Evolutionary conservation across 2,329 filamentous ascomycete species (phyloP).

Genomic region (Fusarium sororula): DNA sequence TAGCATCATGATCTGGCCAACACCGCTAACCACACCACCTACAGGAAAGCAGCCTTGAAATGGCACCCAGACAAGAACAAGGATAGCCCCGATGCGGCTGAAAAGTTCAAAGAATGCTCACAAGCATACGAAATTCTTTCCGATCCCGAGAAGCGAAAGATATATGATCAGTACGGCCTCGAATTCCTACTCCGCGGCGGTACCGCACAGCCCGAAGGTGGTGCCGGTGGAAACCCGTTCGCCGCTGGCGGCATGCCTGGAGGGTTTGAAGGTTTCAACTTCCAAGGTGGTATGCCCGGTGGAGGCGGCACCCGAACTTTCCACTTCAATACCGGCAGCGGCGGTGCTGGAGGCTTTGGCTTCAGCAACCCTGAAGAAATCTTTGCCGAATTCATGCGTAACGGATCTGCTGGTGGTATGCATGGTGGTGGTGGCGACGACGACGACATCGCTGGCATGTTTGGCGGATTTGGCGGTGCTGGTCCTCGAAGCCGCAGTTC

Average conservation of each 20-base stretch:
- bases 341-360: conserved; percentile 71
- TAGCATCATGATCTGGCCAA: background rate
- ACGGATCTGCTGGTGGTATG: conserved; percentile 52
- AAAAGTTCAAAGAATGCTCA: conserved; percentile 98
- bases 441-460: conserved; percentile 64
- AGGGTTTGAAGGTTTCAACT: conserved; percentile 63
- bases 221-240: conserved; percentile 67
- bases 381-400: conserved; percentile 83
- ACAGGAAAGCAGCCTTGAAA: conserved; percentile 86
- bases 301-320: conserved; percentile 64
- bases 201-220: conserved; percentile 70
- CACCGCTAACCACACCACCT: conserved; percentile 48
- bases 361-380: conserved; percentile 87
- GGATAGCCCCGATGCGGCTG: conserved; percentile 82
- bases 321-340: conserved; percentile 69
- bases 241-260: conserved; percentile 64
- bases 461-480: conserved; percentile 59
- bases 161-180: conserved; percentile 93
- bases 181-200: conserved; percentile 91
- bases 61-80: conserved; percentile 99
- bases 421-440: conserved; percentile 53
- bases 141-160: conserved; percentile 95
- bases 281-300: conserved; percentile 54
- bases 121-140: conserved; percentile 98
- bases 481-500: conserved; percentile 50